Base-by-base conservation (phyloP, 805 yeast genomes). In the Yamadazyma insecticola region DNA sequence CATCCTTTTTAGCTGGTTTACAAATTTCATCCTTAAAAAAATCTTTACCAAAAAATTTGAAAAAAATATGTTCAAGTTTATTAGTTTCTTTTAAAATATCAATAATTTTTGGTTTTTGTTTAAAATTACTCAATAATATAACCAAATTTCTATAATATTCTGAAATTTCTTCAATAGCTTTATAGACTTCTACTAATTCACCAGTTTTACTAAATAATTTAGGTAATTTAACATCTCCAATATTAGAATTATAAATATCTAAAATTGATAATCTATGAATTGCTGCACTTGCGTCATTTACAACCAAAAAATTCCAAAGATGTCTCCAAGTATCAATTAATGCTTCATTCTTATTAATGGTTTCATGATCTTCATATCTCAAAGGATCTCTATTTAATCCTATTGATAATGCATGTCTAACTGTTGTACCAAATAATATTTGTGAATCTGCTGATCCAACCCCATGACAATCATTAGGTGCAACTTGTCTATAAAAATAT, bases 381-480 rank as follows among this genome's bases (percentile, higher is more conserved):
- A 51, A 42, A 1, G 72, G 70, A 36, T 65, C 70, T 9, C 70
- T 44, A 38, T 64, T 55, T 25, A 63, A 44, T 0, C 72, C 70
- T 25, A 63, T 61, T 3, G 67, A 51, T 25, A 60, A 30, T 0
- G 71, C 68, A 32, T 63, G 70, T 18, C 48, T 53, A 8, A 61
- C 47, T 5, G 57, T 54, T 2, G 56, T 49, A 0, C 69, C 67
- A 28, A 64, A 53, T 14, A 63, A 45, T 11, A 61, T 49, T 29
- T 60, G 63, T 3, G 63, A 55, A 38, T 66, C 70, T 0, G 60
- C 51, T 6, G 66, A 62, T 14, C 66, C 57, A 16, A 63, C 40
- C 1, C 72, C 70, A 35, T 55, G 65, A 33, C 63, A 53, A 40
- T 67, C 71, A 32, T 60, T 59, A 1, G 72, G 72, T 9, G 60